A percentile compares a stretch with the other conserved stretches of the same genome.
phyloP scores from a whole-genome alignment of 257 asterid species.

The Scutellaria galericulata region DNA sequence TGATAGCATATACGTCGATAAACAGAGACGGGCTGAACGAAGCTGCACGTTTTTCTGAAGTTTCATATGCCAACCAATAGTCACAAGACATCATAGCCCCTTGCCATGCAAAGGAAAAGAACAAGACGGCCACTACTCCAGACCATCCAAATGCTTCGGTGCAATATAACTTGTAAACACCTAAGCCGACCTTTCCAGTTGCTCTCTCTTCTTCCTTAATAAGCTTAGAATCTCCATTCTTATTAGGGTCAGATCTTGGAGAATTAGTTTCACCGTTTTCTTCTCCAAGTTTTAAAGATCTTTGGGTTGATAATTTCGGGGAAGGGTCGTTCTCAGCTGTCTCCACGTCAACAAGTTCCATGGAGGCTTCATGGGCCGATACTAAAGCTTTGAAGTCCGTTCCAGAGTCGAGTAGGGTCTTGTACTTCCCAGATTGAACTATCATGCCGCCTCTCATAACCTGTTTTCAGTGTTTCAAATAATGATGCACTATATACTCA shows the following conservation, averaged over 20 bases:
- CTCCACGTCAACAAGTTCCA: conserved; percentile 92
- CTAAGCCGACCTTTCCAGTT: conserved; percentile 73
- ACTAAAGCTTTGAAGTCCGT: conserved; percentile 78
- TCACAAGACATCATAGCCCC: conserved; percentile 76
- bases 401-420: conserved; percentile 58
- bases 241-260: conserved; percentile 39
- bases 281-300: conserved; percentile 48
- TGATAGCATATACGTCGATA: conserved; percentile 64
- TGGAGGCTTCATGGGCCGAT: conserved; percentile 86
- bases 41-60: conserved; percentile 61
- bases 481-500: too few species aligned
- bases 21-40: conserved; percentile 77
- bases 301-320: conserved; percentile 45
- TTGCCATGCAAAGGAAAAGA: conserved; percentile 71
- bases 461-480: conserved; percentile 42
- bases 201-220: conserved; percentile 92
- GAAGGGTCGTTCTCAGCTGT: conserved; percentile 42
- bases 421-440: conserved; percentile 88
- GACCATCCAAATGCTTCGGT: conserved; percentile 90
- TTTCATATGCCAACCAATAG: conserved; percentile 93
- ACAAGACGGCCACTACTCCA: conserved; percentile 59
- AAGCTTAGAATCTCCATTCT: conserved; percentile 65
- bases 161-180: conserved; percentile 77
- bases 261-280: conserved; percentile 58
- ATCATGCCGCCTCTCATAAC: conserved; percentile 93